A percentile compares a stretch with the other conserved stretches of the same genome.
These are phyloP conservation scores for Nakazawaea peltata DNA, from an alignment of 805 yeast genomes.

Conservation along the genomic window DNA sequence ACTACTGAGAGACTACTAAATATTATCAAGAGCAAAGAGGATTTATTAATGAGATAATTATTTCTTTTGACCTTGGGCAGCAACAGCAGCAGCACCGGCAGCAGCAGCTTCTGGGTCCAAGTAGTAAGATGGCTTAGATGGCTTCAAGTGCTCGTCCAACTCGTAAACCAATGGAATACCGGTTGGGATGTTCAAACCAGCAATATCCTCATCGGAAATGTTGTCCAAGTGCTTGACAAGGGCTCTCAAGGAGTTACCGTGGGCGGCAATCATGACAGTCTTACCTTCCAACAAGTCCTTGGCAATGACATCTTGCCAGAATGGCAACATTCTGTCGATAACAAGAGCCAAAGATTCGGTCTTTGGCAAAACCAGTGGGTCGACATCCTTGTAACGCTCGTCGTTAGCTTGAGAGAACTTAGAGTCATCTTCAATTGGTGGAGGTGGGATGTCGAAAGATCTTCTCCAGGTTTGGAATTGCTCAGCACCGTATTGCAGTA, in stretches of 20 bases:
- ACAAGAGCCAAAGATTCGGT: constrained; percentile 93
- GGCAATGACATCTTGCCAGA: constrained; percentile 91
- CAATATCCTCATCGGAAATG: constrained; percentile 87
- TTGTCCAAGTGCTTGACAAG: constrained; percentile 92
- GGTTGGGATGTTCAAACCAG: constrained; percentile 94
- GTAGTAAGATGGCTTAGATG: constrained; percentile 90
- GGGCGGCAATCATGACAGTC: constrained; percentile 92
- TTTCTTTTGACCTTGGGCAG: constrained; percentile 85
- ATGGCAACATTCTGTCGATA: constrained; percentile 93
- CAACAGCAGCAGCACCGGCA: constrained; percentile 99
- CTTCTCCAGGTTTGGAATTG: constrained; percentile 97
- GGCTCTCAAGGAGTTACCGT: constrained; percentile 97
- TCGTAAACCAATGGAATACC: constrained; percentile 98
- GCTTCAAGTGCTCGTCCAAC: constrained; percentile 78
- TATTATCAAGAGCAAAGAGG: no score
- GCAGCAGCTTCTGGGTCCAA: constrained; percentile 99
- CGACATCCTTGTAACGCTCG: constrained; percentile 75
- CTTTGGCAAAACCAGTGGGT: constrained; percentile 81
- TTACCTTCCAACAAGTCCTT: constrained; percentile 77
- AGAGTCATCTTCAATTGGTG: constrained; percentile 68
- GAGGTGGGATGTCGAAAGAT: constrained; percentile 95
- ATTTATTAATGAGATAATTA: constrained; percentile 13
- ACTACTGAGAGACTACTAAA: no score
- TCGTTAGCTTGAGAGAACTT: constrained; percentile 83
- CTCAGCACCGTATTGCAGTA: constrained; percentile 81